phyloP scores from a whole-genome alignment of 257 asterid species.

The Paraleonurus japonicus region DNA sequence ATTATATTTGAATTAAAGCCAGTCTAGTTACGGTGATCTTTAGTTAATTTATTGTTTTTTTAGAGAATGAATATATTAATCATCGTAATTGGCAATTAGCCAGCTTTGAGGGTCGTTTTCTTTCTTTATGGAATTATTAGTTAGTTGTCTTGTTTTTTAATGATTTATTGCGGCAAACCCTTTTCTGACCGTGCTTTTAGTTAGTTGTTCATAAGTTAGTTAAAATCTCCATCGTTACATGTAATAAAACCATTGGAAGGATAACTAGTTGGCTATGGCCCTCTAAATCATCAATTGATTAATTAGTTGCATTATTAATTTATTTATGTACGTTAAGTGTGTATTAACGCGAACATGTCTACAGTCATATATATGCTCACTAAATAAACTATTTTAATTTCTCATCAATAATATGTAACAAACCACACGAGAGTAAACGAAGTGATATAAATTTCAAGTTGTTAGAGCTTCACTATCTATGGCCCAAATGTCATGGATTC shows the following conservation, averaged over 20 bases:
- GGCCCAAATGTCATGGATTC: too few species aligned
- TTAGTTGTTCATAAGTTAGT: conserved; percentile 29
- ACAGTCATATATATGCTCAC: too few species aligned
- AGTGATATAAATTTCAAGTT: too few species aligned
- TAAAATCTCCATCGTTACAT: conserved; percentile 22
- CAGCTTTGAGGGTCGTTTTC: conserved; percentile 26
- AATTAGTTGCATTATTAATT: neutral
- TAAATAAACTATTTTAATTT: too few species aligned
- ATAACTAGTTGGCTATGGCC: conserved; percentile 8
- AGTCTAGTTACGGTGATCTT: neutral
- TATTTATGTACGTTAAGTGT: too few species aligned
- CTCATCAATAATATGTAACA: too few species aligned
- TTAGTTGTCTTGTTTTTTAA: conserved; percentile 16
- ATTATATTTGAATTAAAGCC: conserved; percentile 35
- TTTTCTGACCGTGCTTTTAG: conserved; percentile 32
- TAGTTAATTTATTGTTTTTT: neutral
- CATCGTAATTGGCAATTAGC: conserved; percentile 5
- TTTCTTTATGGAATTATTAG: conserved; percentile 21
- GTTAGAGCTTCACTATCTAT: too few species aligned
- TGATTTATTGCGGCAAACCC: conserved; percentile 20
- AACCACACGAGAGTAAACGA: too few species aligned
- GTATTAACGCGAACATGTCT: too few species aligned
- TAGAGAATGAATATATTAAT: neutral
- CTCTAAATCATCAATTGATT: neutral
- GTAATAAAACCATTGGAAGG: conserved; percentile 2